Conservation (phyloP, 1,139 yeast species). For the Barnettozyma hawaiiensis region DNA sequence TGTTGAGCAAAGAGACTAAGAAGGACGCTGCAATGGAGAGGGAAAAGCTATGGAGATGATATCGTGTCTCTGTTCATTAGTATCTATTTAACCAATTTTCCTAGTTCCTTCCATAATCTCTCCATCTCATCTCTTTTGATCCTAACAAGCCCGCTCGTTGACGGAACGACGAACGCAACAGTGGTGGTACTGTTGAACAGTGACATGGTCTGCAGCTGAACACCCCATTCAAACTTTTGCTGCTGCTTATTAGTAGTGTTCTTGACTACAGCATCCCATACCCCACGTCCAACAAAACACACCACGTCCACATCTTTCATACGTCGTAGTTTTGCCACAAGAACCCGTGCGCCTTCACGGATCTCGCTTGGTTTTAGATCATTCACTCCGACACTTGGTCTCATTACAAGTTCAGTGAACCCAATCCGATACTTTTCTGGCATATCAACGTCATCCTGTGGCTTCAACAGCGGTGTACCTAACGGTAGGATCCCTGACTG, state of each 20-base stretch:
- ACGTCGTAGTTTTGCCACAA: conserved; percentile 41
- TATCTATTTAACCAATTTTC: conserved; percentile 3
- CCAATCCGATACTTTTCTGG: conserved; percentile 48
- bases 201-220: conserved; percentile 33
- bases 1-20: conserved; percentile 2
- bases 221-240: conserved; percentile 45
- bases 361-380: conserved; percentile 52
- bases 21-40: conserved; percentile 10
- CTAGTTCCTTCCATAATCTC: conserved; percentile 42
- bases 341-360: conserved; percentile 46
- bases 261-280: conserved; percentile 46
- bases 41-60: conserved; percentile 12
- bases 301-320: conserved; percentile 37
- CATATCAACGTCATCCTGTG: conserved; percentile 40
- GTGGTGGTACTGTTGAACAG: conserved; percentile 18
- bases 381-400: conserved; percentile 58
- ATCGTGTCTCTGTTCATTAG: neutral
- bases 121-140: conserved; percentile 43
- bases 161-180: conserved; percentile 65
- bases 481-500: conserved; percentile 37
- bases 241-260: neutral
- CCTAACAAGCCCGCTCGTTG: conserved; percentile 73
- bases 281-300: conserved; percentile 68
- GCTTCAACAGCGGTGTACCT: conserved; percentile 24
- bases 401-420: conserved; percentile 61